Conservation (phyloP, 768 basidiomycete species). For the Neoboletus subvelutipes region DNA sequence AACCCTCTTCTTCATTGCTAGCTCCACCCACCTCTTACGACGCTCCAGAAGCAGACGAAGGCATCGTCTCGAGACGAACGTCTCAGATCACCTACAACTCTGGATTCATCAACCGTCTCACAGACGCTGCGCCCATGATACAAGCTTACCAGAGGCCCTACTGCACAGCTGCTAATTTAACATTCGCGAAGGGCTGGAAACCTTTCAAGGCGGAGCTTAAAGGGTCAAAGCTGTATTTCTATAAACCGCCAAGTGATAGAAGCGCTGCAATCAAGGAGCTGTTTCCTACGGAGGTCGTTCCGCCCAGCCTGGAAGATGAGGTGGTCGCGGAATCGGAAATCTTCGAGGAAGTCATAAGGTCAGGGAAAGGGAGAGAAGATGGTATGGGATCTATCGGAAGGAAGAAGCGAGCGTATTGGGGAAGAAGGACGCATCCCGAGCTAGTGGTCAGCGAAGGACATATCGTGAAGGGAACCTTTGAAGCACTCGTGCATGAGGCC, state of each 20-base stretch:
- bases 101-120: slow-evolving; percentile 74
- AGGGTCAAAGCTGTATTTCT: slow-evolving; percentile 83
- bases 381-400: slow-evolving; percentile 31
- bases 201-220: slow-evolving; percentile 81
- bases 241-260: slow-evolving; percentile 77
- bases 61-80: slow-evolving; percentile 49
- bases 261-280: slow-evolving; percentile 63
- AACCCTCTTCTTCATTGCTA: slow-evolving; percentile 47
- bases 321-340: slow-evolving; percentile 26
- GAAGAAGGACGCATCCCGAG: slow-evolving; percentile 71
- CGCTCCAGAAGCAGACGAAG: slow-evolving; percentile 35
- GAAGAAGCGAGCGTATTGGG: slow-evolving; percentile 76
- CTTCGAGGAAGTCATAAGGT: slow-evolving; percentile 27
- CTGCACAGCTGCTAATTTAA: slow-evolving; percentile 33
- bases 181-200: slow-evolving; percentile 77
- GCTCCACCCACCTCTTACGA: slow-evolving; percentile 52
- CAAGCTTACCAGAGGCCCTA: slow-evolving; percentile 31
- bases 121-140: slow-evolving; percentile 47
- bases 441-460: slow-evolving; percentile 42
- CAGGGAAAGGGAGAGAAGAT: slow-evolving; percentile 37
- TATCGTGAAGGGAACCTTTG: slow-evolving; percentile 67
- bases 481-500: slow-evolving; percentile 79
- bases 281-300: slow-evolving; percentile 67
- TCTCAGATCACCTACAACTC: slow-evolving; percentile 79
- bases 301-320: slow-evolving; percentile 52